phyloP scores from a whole-genome alignment of 2,329 filamentous ascomycete species.

The Pseudopithomyces maydicus region DNA sequence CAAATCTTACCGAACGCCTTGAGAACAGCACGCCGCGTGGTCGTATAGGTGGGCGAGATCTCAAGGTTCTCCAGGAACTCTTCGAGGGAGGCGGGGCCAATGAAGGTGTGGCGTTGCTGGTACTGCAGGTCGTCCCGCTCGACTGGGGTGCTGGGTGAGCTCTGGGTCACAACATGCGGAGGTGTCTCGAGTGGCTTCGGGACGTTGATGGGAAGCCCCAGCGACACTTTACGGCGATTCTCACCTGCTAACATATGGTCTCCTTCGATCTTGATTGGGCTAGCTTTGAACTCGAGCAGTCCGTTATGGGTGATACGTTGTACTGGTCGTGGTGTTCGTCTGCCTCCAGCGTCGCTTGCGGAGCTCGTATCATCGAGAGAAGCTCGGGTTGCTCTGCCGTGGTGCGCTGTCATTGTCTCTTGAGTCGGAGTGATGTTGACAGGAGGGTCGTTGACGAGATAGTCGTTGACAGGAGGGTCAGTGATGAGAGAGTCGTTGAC shows the following conservation, averaged over 20 bases:
- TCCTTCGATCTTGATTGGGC: not conserved
- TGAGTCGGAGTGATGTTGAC: too few relatives aligned
- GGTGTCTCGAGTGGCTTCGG: not conserved
- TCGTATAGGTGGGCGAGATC: constrained; percentile 20
- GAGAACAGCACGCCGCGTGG: constrained; percentile 24
- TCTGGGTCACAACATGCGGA: too few relatives aligned
- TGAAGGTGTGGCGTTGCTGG: constrained; percentile 40
- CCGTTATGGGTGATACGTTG: constrained; percentile 3
- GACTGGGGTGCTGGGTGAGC: too few relatives aligned
- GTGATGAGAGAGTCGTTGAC: too few relatives aligned
- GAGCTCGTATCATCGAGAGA: not conserved
- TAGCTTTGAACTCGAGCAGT: constrained; percentile 3
- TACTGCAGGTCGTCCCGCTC: constrained; percentile 36
- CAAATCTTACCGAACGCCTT: constrained; percentile 24
- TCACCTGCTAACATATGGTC: not conserved
- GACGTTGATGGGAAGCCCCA: constrained; percentile 9
- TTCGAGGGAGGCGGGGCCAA: constrained; percentile 38
- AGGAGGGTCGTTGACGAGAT: too few relatives aligned
- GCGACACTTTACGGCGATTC: constrained; percentile 4
- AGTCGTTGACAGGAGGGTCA: too few relatives aligned
- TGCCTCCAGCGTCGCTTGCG: not conserved
- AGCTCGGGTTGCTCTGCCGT: not conserved
- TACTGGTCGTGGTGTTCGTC: not conserved
- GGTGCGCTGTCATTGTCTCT: not conserved
- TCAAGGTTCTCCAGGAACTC: constrained; percentile 36